Evolutionary conservation across 73 alveolate genomes (phyloP).

Genomic region (Breviolum minutum): DNA sequence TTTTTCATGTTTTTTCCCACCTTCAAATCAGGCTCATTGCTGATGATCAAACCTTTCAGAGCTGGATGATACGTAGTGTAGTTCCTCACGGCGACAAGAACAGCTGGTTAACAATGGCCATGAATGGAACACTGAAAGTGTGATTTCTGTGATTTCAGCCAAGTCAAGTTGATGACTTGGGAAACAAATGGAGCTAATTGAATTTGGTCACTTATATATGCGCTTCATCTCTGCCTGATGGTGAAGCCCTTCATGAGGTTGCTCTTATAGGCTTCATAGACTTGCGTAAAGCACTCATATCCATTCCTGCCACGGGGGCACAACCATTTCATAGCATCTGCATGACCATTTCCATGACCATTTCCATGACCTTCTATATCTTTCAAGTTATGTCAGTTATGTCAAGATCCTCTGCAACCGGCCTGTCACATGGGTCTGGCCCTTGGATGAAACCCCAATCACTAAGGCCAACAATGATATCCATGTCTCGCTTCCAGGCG

Average conservation of each 20-base stretch:
- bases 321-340: background rate
- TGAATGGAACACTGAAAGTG: background rate
- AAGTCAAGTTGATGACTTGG: background rate
- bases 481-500: conserved; percentile 88
- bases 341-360: too few species aligned
- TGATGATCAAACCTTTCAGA: conserved; percentile 58
- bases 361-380: too few species aligned
- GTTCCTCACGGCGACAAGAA: background rate
- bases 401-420: background rate
- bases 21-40: conserved; percentile 93
- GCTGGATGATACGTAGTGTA: conserved; percentile 91
- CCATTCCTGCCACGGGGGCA: conserved; percentile 39
- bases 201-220: background rate
- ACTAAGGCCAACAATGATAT: conserved; percentile 83
- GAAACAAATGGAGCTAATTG: background rate
- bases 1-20: background rate
- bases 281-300: conserved; percentile 58
- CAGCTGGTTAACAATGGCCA: background rate
- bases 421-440: conserved; percentile 83
- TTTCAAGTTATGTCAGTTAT: background rate
- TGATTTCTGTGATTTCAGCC: background rate
- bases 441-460: conserved; percentile 94
- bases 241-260: conserved; percentile 68
- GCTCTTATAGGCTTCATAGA: conserved; percentile 73
- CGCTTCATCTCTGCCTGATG: conserved; percentile 5